Percentiles rank a stretch among this genome's conserved stretches.
phyloP scores from a whole-genome alignment of 345 rosid species.

The Heritiera fomes region DNA sequence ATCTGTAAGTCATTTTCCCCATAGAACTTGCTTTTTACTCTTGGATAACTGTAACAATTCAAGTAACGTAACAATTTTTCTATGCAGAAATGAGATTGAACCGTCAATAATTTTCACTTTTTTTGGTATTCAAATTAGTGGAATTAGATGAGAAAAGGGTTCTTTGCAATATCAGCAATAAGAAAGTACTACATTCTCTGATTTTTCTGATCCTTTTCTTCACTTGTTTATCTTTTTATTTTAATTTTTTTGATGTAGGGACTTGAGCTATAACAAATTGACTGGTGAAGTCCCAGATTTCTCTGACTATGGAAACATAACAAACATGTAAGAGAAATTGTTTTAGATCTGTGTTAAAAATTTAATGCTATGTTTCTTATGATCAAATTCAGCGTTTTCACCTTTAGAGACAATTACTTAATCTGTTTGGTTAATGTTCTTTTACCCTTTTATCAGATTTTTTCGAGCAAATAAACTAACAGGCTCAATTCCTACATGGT shows the following conservation, averaged over 20 bases:
- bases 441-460: conserved; percentile 9
- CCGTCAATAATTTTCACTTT: neutral
- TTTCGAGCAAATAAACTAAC: conserved; percentile 13
- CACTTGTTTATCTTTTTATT: too few relatives aligned
- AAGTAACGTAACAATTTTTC: neutral
- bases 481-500: conserved; percentile 6
- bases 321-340: conserved; percentile 6
- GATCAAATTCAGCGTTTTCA: neutral
- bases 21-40: neutral
- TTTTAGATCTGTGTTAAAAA: too few relatives aligned
- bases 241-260: neutral
- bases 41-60: neutral
- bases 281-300: conserved; percentile 13
- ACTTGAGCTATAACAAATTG: conserved; percentile 20
- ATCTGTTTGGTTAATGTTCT: neutral
- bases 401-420: neutral
- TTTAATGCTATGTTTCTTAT: too few relatives aligned
- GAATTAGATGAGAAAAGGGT: neutral
- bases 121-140: neutral
- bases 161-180: neutral
- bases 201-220: too few relatives aligned
- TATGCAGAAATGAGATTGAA: neutral
- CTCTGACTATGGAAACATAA: conserved; percentile 1
- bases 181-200: neutral
- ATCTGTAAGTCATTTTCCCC: conserved; percentile 10